Evolutionary conservation across 371 early-diverging fungal species (phyloP), one percentile per base, ranked within the genome.

Genomic region (Amoeboaphelidium occidentale): DNA sequence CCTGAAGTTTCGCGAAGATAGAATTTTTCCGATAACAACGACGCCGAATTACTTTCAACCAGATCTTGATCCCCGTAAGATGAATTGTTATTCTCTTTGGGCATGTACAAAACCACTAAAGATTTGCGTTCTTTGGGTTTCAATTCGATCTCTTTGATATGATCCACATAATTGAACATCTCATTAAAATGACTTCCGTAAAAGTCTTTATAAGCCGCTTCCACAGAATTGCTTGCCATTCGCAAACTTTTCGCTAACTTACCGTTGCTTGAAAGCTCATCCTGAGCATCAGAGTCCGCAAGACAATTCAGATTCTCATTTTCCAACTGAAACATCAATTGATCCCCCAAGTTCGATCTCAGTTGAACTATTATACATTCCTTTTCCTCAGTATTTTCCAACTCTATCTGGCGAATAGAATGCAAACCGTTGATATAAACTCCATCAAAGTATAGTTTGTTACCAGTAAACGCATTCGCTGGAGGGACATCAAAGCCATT

Each of bases 151-250:
- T 83, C 71, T 50, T 81, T 78, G 43, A 86, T 74, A 53, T 79
- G 74, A 49, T 82, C 78, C 55, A 88, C 85, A 53, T 74, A 76
- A 52, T 88, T 88, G 60, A 85, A 88, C 0, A 88, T 67, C 53
- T 84, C 80, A 54, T 85, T 88, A 56, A 79, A 82, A 47, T 81
- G 78, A 50, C 72, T 69, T 17, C 69, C 66, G 25, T 64, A 3
- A 58, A 28, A 17, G 13, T 2, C 25, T 13, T n/a, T 44, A 50
- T 17, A 45, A 4, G n/a, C 53, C 51, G 54, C 52, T 59, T 21
- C 54, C 59, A 23, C 70, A 65, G 4, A 63, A 57, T 10, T 68
- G 1, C 70, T 65, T 48, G 80, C 72, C 10, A 3, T 32, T 41
- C 32, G 22, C n/a, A 24, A 43, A 21, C 17, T 42, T 43, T 54